Evolutionary conservation across 179 eudicot genomes (phyloP).

Genomic region (Spinacia oleracea): DNA sequence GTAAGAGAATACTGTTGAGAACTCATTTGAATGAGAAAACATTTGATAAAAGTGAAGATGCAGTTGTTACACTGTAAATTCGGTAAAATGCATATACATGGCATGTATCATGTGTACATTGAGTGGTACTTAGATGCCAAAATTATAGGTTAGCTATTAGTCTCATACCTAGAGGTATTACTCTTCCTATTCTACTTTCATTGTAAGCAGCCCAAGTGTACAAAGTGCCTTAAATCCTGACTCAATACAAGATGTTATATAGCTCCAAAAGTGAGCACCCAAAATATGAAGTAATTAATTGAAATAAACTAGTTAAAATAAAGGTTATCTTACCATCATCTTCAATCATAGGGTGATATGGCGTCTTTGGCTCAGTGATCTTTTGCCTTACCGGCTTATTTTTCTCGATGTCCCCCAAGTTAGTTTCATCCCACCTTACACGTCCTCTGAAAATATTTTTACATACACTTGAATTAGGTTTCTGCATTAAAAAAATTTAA

Average conservation of each 20-base stretch:
- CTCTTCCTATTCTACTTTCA: not conserved
- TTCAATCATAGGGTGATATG: constrained; percentile 83
- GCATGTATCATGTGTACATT: not conserved
- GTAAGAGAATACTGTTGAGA: not conserved
- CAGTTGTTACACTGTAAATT: not conserved
- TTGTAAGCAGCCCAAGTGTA: not conserved
- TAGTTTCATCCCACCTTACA: constrained; percentile 84
- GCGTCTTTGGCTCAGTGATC: constrained; percentile 99
- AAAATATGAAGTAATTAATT: not conserved
- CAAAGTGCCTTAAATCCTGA: not conserved
- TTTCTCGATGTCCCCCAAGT: constrained; percentile 83
- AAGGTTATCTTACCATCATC: constrained; percentile 58
- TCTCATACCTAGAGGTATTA: not conserved
- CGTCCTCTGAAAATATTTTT: constrained; percentile 39
- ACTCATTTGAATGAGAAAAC: not conserved
- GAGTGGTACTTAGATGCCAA: not conserved
- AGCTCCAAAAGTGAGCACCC: not conserved
- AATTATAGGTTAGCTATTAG: not conserved
- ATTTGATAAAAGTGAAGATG: not conserved
- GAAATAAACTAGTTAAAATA: not conserved
- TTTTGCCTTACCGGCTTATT: constrained; percentile 98
- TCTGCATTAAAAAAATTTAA: not conserved
- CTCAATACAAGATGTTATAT: not conserved
- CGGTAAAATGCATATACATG: not conserved
- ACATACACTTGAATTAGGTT: not conserved